phyloP scores from a whole-genome alignment of 257 asterid genomes.

The Lycium barbarum region DNA sequence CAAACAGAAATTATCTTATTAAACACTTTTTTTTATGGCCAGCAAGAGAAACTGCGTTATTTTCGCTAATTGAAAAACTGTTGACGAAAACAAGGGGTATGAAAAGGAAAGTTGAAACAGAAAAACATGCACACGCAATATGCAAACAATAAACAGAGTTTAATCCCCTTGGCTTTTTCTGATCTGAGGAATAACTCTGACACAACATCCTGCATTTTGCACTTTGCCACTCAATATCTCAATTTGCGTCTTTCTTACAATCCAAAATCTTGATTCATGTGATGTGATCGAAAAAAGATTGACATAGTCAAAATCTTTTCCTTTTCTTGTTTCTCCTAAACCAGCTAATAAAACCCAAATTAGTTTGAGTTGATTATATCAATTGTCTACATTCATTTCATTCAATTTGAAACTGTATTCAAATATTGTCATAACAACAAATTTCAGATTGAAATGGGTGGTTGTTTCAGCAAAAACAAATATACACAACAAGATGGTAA shows the following conservation, averaged over 20 bases:
- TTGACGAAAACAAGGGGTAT: not conserved
- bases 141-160: slow-evolving; percentile 14
- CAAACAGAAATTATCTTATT: too few species aligned
- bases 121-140: not conserved
- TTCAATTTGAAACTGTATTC: slow-evolving; percentile 12
- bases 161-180: slow-evolving; percentile 16
- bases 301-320: not conserved
- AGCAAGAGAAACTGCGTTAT: not conserved
- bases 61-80: not conserved
- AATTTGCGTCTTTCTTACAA: not conserved
- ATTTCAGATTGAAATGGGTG: slow-evolving; percentile 50
- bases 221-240: not conserved
- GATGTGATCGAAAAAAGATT: not conserved
- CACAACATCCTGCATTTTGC: not conserved
- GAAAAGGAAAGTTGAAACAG: not conserved
- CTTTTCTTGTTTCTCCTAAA: not conserved
- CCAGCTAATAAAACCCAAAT: not conserved
- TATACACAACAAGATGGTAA: slow-evolving; percentile 41
- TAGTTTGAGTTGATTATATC: not conserved
- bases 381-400: not conserved
- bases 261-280: not conserved
- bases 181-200: not conserved
- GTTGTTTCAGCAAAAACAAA: slow-evolving; percentile 67
- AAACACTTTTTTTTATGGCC: too few species aligned
- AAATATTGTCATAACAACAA: not conserved